Percentiles rank a stretch among this genome's conserved stretches.
Evolutionary conservation across 768 basidiomycete species (phyloP).

Genomic region (Grammothele lineata): DNA sequence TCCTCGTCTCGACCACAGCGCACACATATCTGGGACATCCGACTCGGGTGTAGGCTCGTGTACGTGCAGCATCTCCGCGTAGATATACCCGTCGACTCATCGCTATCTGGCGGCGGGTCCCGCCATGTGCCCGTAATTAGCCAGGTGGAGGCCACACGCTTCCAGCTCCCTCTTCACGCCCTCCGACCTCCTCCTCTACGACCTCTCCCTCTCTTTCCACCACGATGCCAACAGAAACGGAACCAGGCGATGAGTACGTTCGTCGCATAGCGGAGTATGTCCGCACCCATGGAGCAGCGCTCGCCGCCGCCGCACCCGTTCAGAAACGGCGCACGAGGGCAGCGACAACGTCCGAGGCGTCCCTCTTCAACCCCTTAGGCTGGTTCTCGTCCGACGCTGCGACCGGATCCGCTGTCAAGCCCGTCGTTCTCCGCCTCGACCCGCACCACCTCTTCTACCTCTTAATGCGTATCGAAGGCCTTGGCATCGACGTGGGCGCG

Average conservation of each 20-base stretch:
- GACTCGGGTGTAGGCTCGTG: too few species aligned
- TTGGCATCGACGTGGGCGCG: conserved; percentile 72
- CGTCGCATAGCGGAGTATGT: conserved; percentile 68
- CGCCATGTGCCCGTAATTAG: conserved; percentile 3
- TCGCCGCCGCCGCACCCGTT: conserved; percentile 59
- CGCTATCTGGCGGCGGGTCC: not conserved
- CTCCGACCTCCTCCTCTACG: not conserved
- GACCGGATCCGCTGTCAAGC: conserved; percentile 39
- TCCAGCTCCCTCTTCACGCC: conserved; percentile 1
- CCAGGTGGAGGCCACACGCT: conserved; percentile 7
- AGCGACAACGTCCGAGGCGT: conserved; percentile 13
- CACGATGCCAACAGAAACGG: conserved; percentile 40
- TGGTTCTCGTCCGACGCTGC: conserved; percentile 47
- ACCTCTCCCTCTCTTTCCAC: conserved; percentile 10
- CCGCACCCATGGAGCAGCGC: conserved; percentile 62
- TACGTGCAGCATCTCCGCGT: too few species aligned
- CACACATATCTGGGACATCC: too few species aligned
- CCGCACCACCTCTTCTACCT: conserved; percentile 85
- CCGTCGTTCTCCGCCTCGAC: conserved; percentile 66
- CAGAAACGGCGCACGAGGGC: conserved; percentile 43
- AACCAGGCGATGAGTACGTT: conserved; percentile 74
- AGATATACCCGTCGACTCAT: too few species aligned
- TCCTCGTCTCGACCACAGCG: not conserved
- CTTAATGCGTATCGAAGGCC: conserved; percentile 79
- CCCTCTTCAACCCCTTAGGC: conserved; percentile 55